phyloP scores from a whole-genome alignment of 1,139 yeast genomes.

The Sugiyamaella castrensis region DNA sequence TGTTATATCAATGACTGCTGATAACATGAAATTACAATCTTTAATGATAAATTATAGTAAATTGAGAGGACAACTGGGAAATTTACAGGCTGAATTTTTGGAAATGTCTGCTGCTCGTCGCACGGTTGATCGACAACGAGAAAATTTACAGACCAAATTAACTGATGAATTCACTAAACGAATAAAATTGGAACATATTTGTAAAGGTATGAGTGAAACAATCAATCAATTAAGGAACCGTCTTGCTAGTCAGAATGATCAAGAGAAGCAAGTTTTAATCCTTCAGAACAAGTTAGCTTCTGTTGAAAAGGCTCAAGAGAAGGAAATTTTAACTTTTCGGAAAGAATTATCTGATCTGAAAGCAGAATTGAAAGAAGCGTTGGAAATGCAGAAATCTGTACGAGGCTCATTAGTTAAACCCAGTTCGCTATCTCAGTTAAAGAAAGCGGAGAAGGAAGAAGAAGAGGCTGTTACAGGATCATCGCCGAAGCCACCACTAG shows the following conservation, averaged over 20 bases:
- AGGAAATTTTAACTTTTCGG: no score
- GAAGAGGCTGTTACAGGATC: no score
- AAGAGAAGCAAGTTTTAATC: not conserved
- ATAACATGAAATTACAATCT: constrained; percentile 1
- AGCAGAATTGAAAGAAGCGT: no score
- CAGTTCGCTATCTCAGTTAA: no score
- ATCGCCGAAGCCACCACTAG: no score
- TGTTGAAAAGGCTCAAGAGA: not conserved
- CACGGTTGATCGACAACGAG: constrained; percentile 5
- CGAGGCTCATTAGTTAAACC: no score
- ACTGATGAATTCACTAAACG: constrained; percentile 5
- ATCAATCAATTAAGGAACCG: not conserved
- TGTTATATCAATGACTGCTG: not conserved
- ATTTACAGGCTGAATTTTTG: constrained; percentile 19
- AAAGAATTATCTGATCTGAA: no score
- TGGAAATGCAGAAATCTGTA: no score
- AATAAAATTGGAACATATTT: constrained; percentile 10
- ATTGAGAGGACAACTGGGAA: constrained; percentile 17
- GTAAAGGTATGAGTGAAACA: constrained; percentile 5
- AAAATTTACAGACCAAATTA: constrained; percentile 8
- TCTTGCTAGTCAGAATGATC: no score
- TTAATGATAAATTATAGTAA: constrained; percentile 13
- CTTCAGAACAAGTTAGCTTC: not conserved
- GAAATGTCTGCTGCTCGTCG: constrained; percentile 13
- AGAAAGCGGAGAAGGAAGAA: no score